Evolutionary conservation across 2,329 filamentous ascomycete species (phyloP).

Genomic region (Cladosporium sp.): DNA sequence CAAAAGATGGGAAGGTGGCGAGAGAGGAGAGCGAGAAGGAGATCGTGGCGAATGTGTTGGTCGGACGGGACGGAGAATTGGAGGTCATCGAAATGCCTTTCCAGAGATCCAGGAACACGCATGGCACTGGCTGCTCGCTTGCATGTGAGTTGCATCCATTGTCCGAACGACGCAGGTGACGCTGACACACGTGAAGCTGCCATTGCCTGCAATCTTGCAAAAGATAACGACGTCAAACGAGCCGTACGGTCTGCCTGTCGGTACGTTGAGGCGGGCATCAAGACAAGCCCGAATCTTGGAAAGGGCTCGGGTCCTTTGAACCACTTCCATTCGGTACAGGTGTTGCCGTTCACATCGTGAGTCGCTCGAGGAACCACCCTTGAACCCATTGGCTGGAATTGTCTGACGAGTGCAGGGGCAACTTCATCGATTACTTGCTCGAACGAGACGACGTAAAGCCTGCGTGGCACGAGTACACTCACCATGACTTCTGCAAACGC

Average conservation of each 20-base stretch:
- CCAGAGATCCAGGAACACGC: conserved; percentile 72
- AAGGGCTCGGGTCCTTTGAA: conserved; percentile 68
- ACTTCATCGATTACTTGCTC: conserved; percentile 79
- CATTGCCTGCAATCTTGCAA: conserved; percentile 67
- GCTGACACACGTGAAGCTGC: conserved; percentile 48
- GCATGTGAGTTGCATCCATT: conserved; percentile 58
- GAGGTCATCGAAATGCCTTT: conserved; percentile 66
- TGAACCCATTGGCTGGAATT: not conserved
- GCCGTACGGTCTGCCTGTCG: conserved; percentile 65
- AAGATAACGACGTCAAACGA: conserved; percentile 50
- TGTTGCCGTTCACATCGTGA: conserved; percentile 62
- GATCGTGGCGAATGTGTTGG: conserved; percentile 70
- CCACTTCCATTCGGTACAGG: conserved; percentile 69
- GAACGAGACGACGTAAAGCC: conserved; percentile 66
- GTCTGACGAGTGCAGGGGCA: conserved; percentile 42
- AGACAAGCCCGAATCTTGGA: conserved; percentile 58
- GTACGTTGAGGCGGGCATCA: conserved; percentile 69
- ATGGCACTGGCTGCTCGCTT: conserved; percentile 90
- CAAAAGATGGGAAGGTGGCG: conserved; percentile 56
- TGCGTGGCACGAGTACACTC: conserved; percentile 70
- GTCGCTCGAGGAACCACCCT: conserved; percentile 26
- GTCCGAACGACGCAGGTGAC: not conserved
- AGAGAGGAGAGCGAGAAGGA: conserved; percentile 54
- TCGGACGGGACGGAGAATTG: conserved; percentile 52
- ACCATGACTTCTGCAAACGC: conserved; percentile 76